These are phyloP conservation scores for Asclepias syriaca DNA, from an alignment of 257 asterid genomes.

Conservation along the genomic window DNA sequence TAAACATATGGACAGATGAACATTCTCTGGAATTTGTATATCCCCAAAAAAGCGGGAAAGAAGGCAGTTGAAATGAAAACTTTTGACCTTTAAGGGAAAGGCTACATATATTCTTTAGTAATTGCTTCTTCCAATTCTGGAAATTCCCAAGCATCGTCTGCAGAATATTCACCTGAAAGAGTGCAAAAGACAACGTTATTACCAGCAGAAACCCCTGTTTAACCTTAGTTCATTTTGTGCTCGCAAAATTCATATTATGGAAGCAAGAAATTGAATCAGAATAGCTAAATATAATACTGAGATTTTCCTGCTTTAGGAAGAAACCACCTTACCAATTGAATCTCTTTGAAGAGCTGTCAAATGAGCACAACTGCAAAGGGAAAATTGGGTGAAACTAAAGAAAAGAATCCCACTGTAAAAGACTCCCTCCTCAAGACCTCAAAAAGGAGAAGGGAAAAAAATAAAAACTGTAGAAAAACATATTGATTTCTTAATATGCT, in stretches of 20 bases:
- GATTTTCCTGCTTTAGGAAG: not conserved
- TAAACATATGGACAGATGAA: not conserved
- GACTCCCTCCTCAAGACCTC: not conserved
- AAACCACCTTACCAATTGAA: constrained; percentile 59
- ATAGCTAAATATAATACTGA: not conserved
- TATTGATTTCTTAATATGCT: not conserved
- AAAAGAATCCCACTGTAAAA: not conserved
- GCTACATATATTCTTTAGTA: constrained; percentile 63
- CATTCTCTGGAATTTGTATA: not conserved
- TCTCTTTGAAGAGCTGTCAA: constrained; percentile 87
- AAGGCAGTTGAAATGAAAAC: not conserved
- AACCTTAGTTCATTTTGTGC: too few species aligned
- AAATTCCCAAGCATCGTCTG: constrained; percentile 96
- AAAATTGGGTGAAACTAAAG: not conserved
- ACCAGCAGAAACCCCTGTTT: not conserved
- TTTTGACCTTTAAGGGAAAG: not conserved
- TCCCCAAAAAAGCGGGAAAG: not conserved
- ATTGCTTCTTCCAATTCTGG: constrained; percentile 77
- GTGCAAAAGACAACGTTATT: not conserved
- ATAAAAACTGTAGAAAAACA: not conserved
- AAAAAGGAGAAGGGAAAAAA: too few species aligned
- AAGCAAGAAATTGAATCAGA: not conserved
- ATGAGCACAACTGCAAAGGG: constrained; percentile 82
- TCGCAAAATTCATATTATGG: not conserved
- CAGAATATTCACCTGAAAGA: constrained; percentile 67